These are phyloP conservation scores for Pyrenula aspistea DNA, from an alignment of 495 filamentous ascomycete genomes.

Conservation along the genomic window DNA sequence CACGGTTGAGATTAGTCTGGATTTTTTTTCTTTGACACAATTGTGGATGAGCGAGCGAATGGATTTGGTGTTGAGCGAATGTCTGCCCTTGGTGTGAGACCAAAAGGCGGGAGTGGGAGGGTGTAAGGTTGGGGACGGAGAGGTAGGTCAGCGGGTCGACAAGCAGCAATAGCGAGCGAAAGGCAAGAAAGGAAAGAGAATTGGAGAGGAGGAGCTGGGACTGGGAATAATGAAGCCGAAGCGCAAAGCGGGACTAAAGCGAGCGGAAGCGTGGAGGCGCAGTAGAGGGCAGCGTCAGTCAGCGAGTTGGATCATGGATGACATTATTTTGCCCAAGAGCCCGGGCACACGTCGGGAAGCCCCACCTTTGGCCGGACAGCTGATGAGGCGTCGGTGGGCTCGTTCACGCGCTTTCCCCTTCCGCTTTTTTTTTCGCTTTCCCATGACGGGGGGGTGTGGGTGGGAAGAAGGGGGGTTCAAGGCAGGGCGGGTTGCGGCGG, in stretches of 20 bases:
- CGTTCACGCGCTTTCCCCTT: neutral
- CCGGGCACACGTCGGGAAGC: neutral
- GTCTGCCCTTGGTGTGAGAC: neutral
- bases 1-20: neutral
- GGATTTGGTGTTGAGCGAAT: neutral
- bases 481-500: no score
- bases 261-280: neutral
- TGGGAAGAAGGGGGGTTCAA: neutral
- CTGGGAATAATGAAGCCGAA: neutral
- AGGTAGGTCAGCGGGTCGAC: neutral
- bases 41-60: neutral
- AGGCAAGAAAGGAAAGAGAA: neutral
- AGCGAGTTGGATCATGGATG: neutral
- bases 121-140: neutral
- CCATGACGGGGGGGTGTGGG: no score
- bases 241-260: neutral
- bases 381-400: neutral
- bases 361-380: neutral
- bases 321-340: neutral
- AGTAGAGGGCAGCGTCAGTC: neutral
- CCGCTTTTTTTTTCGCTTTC: neutral
- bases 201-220: neutral
- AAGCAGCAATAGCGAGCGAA: neutral
- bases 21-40: neutral
- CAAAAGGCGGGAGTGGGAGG: neutral